These are phyloP conservation scores for Panus rudis DNA, from an alignment of 768 basidiomycete species.

Conservation along the genomic window DNA sequence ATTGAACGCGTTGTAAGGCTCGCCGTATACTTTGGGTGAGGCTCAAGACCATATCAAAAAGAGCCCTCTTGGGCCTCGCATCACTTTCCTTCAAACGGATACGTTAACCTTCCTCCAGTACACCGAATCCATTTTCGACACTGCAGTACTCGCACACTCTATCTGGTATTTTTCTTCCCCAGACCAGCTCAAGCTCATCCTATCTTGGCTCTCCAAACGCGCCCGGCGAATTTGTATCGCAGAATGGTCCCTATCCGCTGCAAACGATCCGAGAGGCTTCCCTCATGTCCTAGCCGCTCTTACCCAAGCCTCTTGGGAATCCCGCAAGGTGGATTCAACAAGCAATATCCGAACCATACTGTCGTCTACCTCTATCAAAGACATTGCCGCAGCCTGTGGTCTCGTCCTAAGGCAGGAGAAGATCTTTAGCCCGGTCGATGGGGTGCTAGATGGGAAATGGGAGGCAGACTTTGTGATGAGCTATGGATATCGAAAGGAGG, in stretches of 20 bases:
- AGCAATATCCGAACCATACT: conserved; percentile 32
- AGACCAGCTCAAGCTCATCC: conserved; percentile 20
- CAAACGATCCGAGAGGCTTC: conserved; percentile 13
- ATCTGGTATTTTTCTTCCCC: conserved; percentile 36
- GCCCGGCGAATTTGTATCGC: conserved; percentile 25
- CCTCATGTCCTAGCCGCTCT: conserved; percentile 31
- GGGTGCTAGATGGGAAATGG: conserved; percentile 30
- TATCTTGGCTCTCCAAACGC: conserved; percentile 21
- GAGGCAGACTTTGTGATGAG: conserved; percentile 22
- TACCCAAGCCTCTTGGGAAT: conserved; percentile 29
- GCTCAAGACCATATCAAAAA: conserved; percentile 28
- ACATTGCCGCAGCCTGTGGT: conserved; percentile 20
- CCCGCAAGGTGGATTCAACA: conserved; percentile 20
- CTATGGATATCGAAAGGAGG: conserved; percentile 18
- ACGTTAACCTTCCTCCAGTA: conserved; percentile 23
- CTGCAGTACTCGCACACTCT: conserved; percentile 29
- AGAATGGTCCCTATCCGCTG: conserved; percentile 26
- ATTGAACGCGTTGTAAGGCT: conserved; percentile 16
- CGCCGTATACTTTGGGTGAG: conserved; percentile 30
- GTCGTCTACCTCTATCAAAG: conserved; percentile 25
- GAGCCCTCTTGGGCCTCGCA: conserved; percentile 26
- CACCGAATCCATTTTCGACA: conserved; percentile 19
- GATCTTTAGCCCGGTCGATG: conserved; percentile 16
- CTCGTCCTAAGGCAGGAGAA: conserved; percentile 17
- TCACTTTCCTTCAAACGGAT: conserved; percentile 26